Percentiles rank a stretch among this genome's conserved stretches.
These are phyloP conservation scores for Pythium volutum DNA, from an alignment of 352 stramenopile genomes.

Conservation along the genomic window DNA sequence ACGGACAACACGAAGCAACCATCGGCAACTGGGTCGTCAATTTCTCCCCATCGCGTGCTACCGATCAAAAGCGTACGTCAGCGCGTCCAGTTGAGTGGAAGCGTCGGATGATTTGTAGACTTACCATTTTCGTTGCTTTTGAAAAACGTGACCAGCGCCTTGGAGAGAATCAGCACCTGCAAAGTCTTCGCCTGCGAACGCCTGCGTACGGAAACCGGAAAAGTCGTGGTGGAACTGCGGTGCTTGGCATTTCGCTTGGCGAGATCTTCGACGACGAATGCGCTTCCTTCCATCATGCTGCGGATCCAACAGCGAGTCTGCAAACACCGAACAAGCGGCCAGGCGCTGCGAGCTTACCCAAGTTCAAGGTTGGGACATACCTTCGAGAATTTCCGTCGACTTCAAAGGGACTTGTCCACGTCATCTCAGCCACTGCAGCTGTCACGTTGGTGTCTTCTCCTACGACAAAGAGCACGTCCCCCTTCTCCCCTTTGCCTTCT, in stretches of 20 bases:
- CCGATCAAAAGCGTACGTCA: background rate
- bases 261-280: conserved; percentile 7
- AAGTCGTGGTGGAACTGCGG: background rate
- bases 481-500: conserved; percentile 27
- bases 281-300: background rate
- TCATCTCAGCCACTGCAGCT: conserved; percentile 20
- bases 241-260: conserved; percentile 3
- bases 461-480: conserved; percentile 8
- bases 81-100: background rate
- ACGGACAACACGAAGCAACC: background rate
- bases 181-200: conserved; percentile 36
- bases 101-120: background rate
- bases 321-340: conserved; percentile 2
- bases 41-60: background rate
- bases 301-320: background rate
- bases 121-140: background rate
- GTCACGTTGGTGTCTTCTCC: conserved; percentile 6
- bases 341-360: conserved; percentile 15
- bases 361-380: conserved; percentile 34
- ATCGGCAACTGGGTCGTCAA: background rate
- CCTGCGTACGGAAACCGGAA: conserved; percentile 28
- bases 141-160: conserved; percentile 17
- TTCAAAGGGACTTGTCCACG: conserved; percentile 31
- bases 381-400: conserved; percentile 48
- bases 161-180: conserved; percentile 27